Evolutionary conservation across 1,284 basidiomycete genomes (phyloP).

Genomic region (Ustilago bromivora): DNA sequence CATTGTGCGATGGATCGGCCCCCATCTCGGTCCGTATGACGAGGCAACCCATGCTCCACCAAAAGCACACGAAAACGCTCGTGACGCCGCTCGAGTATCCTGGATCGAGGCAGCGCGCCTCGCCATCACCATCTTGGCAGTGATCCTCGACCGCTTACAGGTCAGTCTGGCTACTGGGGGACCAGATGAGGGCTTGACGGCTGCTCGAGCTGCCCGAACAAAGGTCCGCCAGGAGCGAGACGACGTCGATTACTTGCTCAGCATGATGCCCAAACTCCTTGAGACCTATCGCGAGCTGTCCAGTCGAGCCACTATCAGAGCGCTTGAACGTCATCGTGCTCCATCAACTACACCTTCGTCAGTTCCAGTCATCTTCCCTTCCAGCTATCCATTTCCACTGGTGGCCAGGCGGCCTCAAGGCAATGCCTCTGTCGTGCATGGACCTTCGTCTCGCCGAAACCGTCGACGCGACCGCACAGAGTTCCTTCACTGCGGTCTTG

Average conservation of each 20-base stretch:
- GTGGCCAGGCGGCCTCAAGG: slow-evolving; percentile 77
- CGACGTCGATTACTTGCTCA: slow-evolving; percentile 88
- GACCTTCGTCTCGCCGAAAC: slow-evolving; percentile 47
- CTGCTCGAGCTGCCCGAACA: slow-evolving; percentile 6
- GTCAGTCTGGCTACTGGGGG: slow-evolving; percentile 27
- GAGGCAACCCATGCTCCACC: slow-evolving; percentile 35
- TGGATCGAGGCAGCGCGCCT: slow-evolving; percentile 92
- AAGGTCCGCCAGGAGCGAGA: slow-evolving; percentile 81
- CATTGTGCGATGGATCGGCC: slow-evolving; percentile 92
- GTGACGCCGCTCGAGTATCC: slow-evolving; percentile 77
- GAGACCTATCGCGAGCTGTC: slow-evolving; percentile 89
- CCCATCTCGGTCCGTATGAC: slow-evolving; percentile 91
- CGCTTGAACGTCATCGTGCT: slow-evolving; percentile 78
- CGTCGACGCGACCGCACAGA: slow-evolving; percentile 39
- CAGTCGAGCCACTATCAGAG: slow-evolving; percentile 76
- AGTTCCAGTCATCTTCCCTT: slow-evolving; percentile 87
- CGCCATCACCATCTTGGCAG: slow-evolving; percentile 74
- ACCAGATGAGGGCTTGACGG: slow-evolving; percentile 1
- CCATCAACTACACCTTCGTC: slow-evolving; percentile 75
- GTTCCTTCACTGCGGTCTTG: slow-evolving; percentile 81
- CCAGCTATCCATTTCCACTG: slow-evolving; percentile 91
- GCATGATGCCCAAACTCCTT: slow-evolving; percentile 85
- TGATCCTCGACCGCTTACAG: slow-evolving; percentile 91
- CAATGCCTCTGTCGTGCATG: slow-evolving; percentile 43
- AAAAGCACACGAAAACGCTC: slow-evolving; percentile 48